These are phyloP conservation scores for Pyricularia sp. DNA, from an alignment of 2,329 filamentous ascomycete genomes.

Conservation along the genomic window DNA sequence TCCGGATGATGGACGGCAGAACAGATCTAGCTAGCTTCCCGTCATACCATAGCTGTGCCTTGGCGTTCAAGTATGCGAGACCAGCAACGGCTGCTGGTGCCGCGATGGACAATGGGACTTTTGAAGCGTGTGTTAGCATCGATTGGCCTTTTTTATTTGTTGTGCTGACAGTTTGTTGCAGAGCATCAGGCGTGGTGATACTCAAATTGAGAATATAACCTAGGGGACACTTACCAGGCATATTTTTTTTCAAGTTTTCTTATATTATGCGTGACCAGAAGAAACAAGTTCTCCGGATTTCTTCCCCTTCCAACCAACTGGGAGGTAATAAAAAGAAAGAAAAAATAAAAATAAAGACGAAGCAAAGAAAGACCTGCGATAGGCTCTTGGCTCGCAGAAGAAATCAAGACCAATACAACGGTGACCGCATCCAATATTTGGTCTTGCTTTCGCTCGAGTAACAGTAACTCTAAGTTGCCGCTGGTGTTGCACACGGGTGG, in stretches of 20 bases:
- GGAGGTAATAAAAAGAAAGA: neutral
- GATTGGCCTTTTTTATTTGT: neutral
- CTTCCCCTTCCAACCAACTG: neutral
- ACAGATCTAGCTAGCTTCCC: conserved; percentile 41
- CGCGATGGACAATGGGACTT: conserved; percentile 40
- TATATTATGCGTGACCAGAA: neutral
- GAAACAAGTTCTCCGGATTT: neutral
- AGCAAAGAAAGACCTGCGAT: neutral
- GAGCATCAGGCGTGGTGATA: neutral
- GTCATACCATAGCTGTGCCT: conserved; percentile 55
- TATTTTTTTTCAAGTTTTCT: neutral
- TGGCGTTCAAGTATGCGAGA: conserved; percentile 69
- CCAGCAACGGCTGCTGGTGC: conserved; percentile 51
- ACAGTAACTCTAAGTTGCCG: neutral
- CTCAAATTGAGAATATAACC: neutral
- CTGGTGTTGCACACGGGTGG: neutral
- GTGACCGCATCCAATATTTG: neutral
- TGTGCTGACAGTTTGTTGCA: neutral
- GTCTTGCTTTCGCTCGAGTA: neutral
- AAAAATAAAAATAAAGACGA: neutral
- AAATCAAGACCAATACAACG: neutral
- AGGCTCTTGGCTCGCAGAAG: neutral
- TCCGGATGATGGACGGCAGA: conserved; percentile 28
- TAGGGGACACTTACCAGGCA: neutral
- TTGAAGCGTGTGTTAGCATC: neutral